These are phyloP conservation scores for Gaeumannomyces sp. DNA, from an alignment of 2,329 filamentous ascomycete species.

Conservation along the genomic window DNA sequence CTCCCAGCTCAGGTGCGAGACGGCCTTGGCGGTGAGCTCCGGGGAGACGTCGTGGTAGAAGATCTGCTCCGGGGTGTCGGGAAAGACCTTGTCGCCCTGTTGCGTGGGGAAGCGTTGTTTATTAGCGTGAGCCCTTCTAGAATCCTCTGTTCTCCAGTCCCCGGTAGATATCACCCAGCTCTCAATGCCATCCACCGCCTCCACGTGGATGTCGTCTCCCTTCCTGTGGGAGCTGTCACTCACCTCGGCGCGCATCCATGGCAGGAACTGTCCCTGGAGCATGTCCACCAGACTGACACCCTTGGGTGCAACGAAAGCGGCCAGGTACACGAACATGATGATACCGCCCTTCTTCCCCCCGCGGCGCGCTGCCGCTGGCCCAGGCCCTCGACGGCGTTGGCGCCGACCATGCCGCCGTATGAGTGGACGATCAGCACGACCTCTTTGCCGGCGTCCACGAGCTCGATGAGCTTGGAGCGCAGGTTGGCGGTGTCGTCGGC, in stretches of 20 bases:
- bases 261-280: slow-evolving; percentile 10
- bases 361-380: slow-evolving; percentile 9
- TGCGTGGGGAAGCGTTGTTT: background rate
- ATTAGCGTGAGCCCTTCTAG: background rate
- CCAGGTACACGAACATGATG: slow-evolving; percentile 12
- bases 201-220: too few species aligned
- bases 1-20: slow-evolving; percentile 9
- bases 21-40: slow-evolving; percentile 8
- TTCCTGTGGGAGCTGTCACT: background rate
- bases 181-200: too few species aligned
- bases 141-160: too few species aligned
- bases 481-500: slow-evolving; percentile 10
- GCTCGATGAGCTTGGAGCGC: slow-evolving; percentile 7
- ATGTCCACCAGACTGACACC: slow-evolving; percentile 11
- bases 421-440: slow-evolving; percentile 14
- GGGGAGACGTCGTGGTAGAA: slow-evolving; percentile 13
- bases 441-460: slow-evolving; percentile 12
- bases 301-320: slow-evolving; percentile 11
- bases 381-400: slow-evolving; percentile 10
- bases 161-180: too few species aligned
- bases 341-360: slow-evolving; percentile 11
- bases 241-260: slow-evolving; percentile 12
- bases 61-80: slow-evolving; percentile 8
- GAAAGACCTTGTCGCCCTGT: slow-evolving; percentile 12
- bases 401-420: slow-evolving; percentile 13